Conservation (phyloP, 1,139 yeast genomes). For the Magnusiomyces suaveolens region DNA sequence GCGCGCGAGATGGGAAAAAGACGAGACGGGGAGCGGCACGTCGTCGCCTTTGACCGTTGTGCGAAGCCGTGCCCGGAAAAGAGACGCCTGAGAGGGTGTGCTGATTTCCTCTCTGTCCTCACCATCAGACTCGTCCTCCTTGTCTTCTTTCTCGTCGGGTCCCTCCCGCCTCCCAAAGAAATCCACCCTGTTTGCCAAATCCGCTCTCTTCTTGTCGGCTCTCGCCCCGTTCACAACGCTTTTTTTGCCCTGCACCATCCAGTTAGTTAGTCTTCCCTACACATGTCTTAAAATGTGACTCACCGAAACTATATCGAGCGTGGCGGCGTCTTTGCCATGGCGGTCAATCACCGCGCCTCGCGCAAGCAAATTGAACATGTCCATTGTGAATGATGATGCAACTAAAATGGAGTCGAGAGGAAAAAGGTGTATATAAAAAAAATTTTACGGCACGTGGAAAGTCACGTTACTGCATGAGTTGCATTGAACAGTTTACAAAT, state of each 20-base stretch:
- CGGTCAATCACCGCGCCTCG: conserved; percentile 77
- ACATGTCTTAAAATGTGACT: conserved; percentile 13
- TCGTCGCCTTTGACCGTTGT: conserved; percentile 69
- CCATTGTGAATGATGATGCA: no score
- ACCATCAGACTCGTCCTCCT: conserved; percentile 26
- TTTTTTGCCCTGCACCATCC: conserved; percentile 17
- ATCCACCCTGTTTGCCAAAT: conserved; percentile 20
- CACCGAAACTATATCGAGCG: conserved; percentile 21
- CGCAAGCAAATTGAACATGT: conserved; percentile 72
- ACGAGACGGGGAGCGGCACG: conserved; percentile 77
- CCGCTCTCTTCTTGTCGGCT: conserved; percentile 11
- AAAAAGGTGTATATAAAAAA: no score
- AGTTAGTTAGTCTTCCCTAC: no score
- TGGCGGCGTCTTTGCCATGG: conserved; percentile 29
- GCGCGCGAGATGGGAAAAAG: conserved; percentile 66
- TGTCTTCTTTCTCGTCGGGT: conserved; percentile 23
- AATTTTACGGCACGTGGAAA: no score
- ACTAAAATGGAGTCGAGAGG: no score
- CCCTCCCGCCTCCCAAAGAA: no score
- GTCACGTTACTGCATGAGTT: no score
- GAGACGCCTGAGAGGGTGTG: conserved; percentile 46
- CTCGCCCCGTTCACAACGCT: conserved; percentile 9
- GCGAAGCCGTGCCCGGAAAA: conserved; percentile 45
- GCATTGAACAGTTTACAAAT: no score
- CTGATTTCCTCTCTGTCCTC: conserved; percentile 41